Evolutionary conservation across 768 basidiomycete genomes (phyloP), one percentile per base, ranked within the genome.

Genomic region (Serendipita sp.): DNA sequence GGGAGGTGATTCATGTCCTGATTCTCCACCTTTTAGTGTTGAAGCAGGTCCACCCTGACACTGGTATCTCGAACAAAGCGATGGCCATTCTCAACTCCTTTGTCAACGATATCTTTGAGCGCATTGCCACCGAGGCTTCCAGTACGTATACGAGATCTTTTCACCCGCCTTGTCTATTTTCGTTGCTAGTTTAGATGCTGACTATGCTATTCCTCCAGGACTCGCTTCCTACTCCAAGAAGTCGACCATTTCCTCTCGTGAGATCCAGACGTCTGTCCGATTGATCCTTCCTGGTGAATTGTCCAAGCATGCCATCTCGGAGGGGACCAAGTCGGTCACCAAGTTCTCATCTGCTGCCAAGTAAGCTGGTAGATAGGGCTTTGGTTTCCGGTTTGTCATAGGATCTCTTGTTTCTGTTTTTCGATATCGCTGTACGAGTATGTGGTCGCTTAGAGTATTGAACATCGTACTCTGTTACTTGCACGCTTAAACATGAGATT

Each of bases 191-290:
- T n/a, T n/a, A n/a, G 45, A 48, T 20, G n/a, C n/a, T 48, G 26
- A 48, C n/a, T 14, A 38, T 38, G 38, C 5, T 20, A n/a, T 48
- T 48, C 20, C n/a, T 20, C 3, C 69, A 91, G 89, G 95, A 76
- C 91, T 98, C 70, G 92, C 94, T 62, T 82, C 90, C 0, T 98
- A 98, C 81, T 96, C 94, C 62, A 95, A 97, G 83, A 95, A 96
- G 76, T 96, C 95, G 2, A 97, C 95, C 45, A 98, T 98, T 74
- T 95, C 94, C 20, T 96, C 92, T 24, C 89, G 95, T 64, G 95
- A 98, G 76, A 98, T 98, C 71, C 95, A 97, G 76, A 98, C 95
- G 31, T 81, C 90, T 42, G 94, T 96, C 60, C 88, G 94, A 63
- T 81, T 95, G 48, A 96, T 98, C 71, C 85, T 98, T 28, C 93